Evolutionary conservation across 169 alveolate genomes (phyloP), one percentile per base, ranked within the genome.

Genomic region (Besnoitia besnoiti): DNA sequence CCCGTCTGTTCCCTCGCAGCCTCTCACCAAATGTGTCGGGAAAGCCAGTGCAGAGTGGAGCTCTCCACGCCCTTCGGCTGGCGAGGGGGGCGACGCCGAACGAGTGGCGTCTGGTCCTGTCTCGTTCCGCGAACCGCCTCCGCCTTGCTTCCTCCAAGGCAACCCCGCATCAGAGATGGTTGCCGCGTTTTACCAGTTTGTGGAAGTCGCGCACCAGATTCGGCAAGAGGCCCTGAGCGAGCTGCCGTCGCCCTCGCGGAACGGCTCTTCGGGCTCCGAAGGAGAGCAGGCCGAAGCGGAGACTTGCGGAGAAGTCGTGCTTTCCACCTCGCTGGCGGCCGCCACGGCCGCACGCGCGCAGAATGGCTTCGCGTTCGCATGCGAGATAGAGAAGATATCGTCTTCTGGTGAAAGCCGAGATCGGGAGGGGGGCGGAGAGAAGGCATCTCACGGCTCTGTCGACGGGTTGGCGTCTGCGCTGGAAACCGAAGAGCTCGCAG

Each of bases 401-500:
- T n/a, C n/a, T n/a, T n/a, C n/a, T n/a, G n/a, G n/a, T n/a, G n/a
- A n/a, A n/a, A n/a, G n/a, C n/a, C n/a, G n/a, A n/a, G n/a, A n/a
- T n/a, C n/a, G n/a, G n/a, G n/a, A n/a, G n/a, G n/a, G n/a, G 5
- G 12, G n/a, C 30, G 67, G n/a, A 55, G 67, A 5, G 12, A 5
- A 49, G 59, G 67, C 7, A 1, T 21, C 67, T 55, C 67, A 55
- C 7, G 67, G 5, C 30, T n/a, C n/a, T n/a, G 33, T 16, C 67
- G 30, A 55, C 12, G 67, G 24, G 27, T n/a, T 19, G 67, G 12
- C 27, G 16, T 49, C 59, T 55, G 12, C 67, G 5, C 30, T 55
- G 67, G 93, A 90, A 82, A 89, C 76, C 62, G 89, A 77, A 47
- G 93, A 90, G 88, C 73, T 90, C 33, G 93, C 89, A 1, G 93